Evolutionary conservation across 495 filamentous ascomycete genomes (phyloP).

Genomic region (Astrocystis sublimbata): DNA sequence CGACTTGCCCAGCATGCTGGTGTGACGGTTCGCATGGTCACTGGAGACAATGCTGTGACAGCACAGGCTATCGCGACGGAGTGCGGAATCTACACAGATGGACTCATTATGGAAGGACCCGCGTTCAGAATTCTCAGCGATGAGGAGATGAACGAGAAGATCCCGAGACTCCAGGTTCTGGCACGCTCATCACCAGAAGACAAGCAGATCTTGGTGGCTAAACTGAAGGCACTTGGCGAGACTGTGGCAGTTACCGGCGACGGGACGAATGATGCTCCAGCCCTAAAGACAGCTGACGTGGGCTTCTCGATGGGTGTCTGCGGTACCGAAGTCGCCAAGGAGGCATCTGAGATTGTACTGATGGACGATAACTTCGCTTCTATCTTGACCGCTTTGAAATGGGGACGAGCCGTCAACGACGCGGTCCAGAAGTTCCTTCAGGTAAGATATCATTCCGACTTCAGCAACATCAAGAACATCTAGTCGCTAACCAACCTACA

Average conservation of each 20-base stretch:
- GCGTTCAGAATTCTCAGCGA: slow-evolving; percentile 70
- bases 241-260: slow-evolving; percentile 94
- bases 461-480: neutral
- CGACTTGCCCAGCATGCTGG: slow-evolving; percentile 71
- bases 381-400: slow-evolving; percentile 84
- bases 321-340: slow-evolving; percentile 90
- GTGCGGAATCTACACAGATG: slow-evolving; percentile 81
- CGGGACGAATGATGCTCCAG: slow-evolving; percentile 89
- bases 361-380: slow-evolving; percentile 94
- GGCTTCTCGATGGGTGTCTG: slow-evolving; percentile 92
- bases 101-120: slow-evolving; percentile 81
- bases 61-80: slow-evolving; percentile 84
- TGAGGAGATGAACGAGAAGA: slow-evolving; percentile 65
- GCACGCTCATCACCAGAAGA: slow-evolving; percentile 84
- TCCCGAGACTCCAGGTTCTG: slow-evolving; percentile 79
- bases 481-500: slow-evolving; percentile 36
- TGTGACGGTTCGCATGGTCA: slow-evolving; percentile 88
- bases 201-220: slow-evolving; percentile 76
- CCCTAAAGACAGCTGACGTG: slow-evolving; percentile 83
- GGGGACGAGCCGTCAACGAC: slow-evolving; percentile 88
- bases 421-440: slow-evolving; percentile 89
- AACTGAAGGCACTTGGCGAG: slow-evolving; percentile 80
- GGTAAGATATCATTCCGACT: slow-evolving; percentile 38
- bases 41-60: slow-evolving; percentile 82
- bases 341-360: slow-evolving; percentile 89